Conservation (phyloP, 148 eudicot genomes). For the Limonium bicolor region DNA sequence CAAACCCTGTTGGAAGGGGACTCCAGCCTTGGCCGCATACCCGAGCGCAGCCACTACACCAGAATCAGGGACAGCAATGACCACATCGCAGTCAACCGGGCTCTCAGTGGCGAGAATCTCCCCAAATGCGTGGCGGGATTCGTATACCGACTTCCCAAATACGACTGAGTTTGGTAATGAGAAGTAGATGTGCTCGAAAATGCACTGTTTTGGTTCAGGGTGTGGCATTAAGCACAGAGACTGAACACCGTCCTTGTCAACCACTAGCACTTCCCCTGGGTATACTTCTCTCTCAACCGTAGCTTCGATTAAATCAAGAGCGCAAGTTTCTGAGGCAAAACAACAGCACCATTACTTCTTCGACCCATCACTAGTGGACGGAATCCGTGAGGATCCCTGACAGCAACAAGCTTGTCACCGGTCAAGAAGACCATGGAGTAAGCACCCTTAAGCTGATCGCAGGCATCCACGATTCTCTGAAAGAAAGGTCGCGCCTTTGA, state of each 20-base stretch:
- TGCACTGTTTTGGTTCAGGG: constrained; percentile 37
- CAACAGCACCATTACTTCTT: constrained; percentile 39
- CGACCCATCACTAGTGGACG: constrained; percentile 55
- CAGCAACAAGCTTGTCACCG: constrained; percentile 43
- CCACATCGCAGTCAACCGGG: constrained; percentile 37
- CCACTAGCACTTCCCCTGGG: constrained; percentile 44
- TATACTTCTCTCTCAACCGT: constrained; percentile 37
- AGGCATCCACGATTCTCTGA: constrained; percentile 8
- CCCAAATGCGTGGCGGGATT: constrained; percentile 22
- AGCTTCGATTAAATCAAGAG: constrained; percentile 46
- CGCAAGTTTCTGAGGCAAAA: constrained; percentile 65
- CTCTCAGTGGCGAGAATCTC: constrained; percentile 27
- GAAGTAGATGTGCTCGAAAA: constrained; percentile 50
- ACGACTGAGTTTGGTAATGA: constrained; percentile 37
- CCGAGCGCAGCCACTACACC: constrained; percentile 28
- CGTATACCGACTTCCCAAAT: constrained; percentile 36
- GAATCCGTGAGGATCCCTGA: constrained; percentile 46
- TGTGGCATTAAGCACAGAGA: constrained; percentile 31
- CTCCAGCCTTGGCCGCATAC: constrained; percentile 59
- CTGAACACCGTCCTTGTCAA: constrained; percentile 38
- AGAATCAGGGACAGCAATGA: constrained; percentile 28
- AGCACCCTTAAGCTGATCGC: constrained; percentile 38
- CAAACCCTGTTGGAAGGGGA: constrained; percentile 68
- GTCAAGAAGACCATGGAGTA: constrained; percentile 47
- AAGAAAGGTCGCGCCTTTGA: constrained; percentile 29